A percentile compares a stretch with the other conserved stretches of the same genome.
Conservation (phyloP, 116 monocot genomes). For the Trichopus zeylanicus region DNA sequence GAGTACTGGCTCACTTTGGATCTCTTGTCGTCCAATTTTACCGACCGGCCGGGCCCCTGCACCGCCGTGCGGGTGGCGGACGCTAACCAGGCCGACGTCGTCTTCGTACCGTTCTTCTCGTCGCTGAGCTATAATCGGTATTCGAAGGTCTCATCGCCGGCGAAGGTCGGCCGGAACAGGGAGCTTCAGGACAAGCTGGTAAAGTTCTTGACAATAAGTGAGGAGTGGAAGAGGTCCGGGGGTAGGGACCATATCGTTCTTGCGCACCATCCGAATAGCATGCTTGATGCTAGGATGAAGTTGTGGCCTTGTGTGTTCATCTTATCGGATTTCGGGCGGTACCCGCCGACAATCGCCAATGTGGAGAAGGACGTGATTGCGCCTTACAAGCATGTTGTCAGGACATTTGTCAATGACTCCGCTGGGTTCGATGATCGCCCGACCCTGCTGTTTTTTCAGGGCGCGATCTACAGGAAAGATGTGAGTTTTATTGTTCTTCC, state of each 20-base stretch:
- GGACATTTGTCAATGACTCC: conserved; percentile 30
- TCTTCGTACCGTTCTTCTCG: conserved; percentile 94
- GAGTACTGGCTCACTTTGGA: conserved; percentile 96
- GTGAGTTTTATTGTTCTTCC: conserved; percentile 26
- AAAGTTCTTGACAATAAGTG: conserved; percentile 30
- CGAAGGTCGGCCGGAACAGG: conserved; percentile 35
- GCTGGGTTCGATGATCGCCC: conserved; percentile 42
- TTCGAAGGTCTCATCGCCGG: conserved; percentile 35
- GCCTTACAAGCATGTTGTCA: conserved; percentile 76
- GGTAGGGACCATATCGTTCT: conserved; percentile 74
- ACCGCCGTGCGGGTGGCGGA: conserved; percentile 42
- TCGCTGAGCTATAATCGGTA: conserved; percentile 79
- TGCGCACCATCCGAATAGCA: conserved; percentile 92
- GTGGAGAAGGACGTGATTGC: conserved; percentile 83
- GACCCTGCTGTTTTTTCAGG: conserved; percentile 77
- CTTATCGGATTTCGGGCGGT: conserved; percentile 85
- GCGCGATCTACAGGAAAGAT: conserved; percentile 81
- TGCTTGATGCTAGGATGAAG: conserved; percentile 55
- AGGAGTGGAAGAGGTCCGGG: conserved; percentile 65
- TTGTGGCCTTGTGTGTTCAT: conserved; percentile 64
- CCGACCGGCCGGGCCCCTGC: conserved; percentile 27
- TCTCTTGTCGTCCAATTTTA: conserved; percentile 40
- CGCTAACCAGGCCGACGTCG: conserved; percentile 49
- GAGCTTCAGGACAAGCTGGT: conserved; percentile 57
- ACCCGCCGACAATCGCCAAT: conserved; percentile 59